Evolutionary conservation across 2,329 filamentous ascomycete genomes (phyloP).

Genomic region (Byssochlamys sp.): DNA sequence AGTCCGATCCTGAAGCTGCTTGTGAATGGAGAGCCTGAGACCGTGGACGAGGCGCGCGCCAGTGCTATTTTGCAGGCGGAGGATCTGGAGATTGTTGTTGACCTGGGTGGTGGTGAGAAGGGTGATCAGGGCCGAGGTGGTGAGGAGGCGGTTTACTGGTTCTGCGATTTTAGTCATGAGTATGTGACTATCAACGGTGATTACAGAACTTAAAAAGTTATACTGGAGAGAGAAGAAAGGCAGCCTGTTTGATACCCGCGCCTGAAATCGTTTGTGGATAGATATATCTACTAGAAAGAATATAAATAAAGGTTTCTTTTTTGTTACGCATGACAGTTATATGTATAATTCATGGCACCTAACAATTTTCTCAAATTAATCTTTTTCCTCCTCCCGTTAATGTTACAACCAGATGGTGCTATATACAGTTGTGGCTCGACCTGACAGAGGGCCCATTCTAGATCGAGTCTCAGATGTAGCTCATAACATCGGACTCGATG

Average conservation of each 20-base stretch:
- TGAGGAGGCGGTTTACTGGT: slow-evolving; percentile 53
- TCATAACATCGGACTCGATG: not conserved
- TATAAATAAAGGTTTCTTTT: not conserved
- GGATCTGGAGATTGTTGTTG: slow-evolving; percentile 52
- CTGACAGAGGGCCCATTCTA: not conserved
- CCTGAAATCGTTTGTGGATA: not conserved
- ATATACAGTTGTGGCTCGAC: slow-evolving; percentile 18
- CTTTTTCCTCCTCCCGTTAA: slow-evolving; percentile 1
- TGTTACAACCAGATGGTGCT: slow-evolving; percentile 25
- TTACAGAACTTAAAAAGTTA: slow-evolving; percentile 46
- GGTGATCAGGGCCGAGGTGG: slow-evolving; percentile 31
- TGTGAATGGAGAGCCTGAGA: slow-evolving; percentile 52
- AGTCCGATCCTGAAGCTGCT: slow-evolving; percentile 49
- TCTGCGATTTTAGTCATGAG: slow-evolving; percentile 60
- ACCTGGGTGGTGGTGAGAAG: slow-evolving; percentile 44
- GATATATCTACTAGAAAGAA: not conserved
- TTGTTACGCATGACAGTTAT: not conserved
- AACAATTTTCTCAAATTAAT: not conserved
- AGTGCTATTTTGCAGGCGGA: slow-evolving; percentile 52
- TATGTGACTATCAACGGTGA: slow-evolving; percentile 62
- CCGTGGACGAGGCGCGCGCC: slow-evolving; percentile 52
- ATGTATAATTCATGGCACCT: slow-evolving; percentile 1
- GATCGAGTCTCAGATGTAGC: not conserved
- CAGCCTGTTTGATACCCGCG: not conserved
- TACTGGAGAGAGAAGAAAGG: not conserved